These are phyloP conservation scores for Chlamydomonas incerta DNA, from an alignment of 139 green algal species.

Conservation along the genomic window DNA sequence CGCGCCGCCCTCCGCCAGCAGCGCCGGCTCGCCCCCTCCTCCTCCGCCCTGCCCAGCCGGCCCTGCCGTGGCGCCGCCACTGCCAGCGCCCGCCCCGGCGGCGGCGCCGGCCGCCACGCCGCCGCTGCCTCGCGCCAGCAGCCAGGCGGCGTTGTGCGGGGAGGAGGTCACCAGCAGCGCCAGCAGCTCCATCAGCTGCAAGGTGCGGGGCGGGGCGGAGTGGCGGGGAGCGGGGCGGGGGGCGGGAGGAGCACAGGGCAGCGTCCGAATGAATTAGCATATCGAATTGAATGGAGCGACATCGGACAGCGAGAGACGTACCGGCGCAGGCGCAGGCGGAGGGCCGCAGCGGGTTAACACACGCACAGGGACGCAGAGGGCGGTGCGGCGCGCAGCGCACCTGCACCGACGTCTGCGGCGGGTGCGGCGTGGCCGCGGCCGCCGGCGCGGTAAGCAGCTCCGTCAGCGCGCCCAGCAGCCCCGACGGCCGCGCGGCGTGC, in stretches of 20 bases:
- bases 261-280: no score
- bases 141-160: conserved; percentile 3
- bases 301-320: no score
- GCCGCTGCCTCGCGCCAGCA: conserved; percentile 43
- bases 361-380: no score
- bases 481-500: conserved; percentile 44
- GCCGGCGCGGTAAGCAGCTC: conserved; percentile 42
- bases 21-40: no score
- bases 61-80: no score
- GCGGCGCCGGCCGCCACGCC: no score
- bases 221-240: neutral
- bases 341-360: no score
- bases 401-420: conserved; percentile 32
- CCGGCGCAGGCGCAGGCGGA: no score
- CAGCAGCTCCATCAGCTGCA: conserved; percentile 43
- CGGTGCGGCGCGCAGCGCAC: neutral
- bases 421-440: conserved; percentile 9
- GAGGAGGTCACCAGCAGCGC: conserved; percentile 48
- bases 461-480: conserved; percentile 42
- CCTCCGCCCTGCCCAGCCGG: no score
- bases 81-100: no score
- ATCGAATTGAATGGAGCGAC: no score
- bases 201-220: neutral
- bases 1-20: no score
- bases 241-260: neutral